phyloP scores from a whole-genome alignment of 176 grass and related monocot species.

The Musa schizocarpa region DNA sequence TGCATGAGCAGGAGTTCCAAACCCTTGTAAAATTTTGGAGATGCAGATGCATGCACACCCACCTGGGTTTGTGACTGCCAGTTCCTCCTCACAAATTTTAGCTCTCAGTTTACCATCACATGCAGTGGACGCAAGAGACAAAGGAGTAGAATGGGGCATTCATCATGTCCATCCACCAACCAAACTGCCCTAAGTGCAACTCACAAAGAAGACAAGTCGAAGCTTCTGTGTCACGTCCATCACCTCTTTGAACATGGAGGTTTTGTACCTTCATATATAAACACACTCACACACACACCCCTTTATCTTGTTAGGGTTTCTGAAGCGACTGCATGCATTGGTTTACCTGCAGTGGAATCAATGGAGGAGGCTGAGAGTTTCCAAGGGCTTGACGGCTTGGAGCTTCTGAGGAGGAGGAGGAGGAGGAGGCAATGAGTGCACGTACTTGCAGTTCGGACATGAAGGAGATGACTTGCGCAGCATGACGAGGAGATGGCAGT shows the following conservation, averaged over 20 bases:
- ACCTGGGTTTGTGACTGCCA: background rate
- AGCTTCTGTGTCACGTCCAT: too few relatives aligned
- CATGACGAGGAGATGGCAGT: conserved; percentile 88
- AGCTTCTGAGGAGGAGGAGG: conserved; percentile 28
- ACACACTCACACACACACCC: too few relatives aligned
- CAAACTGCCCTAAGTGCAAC: too few relatives aligned
- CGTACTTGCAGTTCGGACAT: conserved; percentile 91
- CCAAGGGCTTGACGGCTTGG: conserved; percentile 39
- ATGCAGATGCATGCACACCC: background rate
- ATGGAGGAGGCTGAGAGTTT: conserved; percentile 86
- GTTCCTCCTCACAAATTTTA: too few relatives aligned
- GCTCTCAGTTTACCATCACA: too few relatives aligned
- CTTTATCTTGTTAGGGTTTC: too few relatives aligned
- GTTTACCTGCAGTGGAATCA: conserved; percentile 8
- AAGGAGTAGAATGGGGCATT: too few relatives aligned
- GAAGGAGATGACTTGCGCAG: conserved; percentile 61
- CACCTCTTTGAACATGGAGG: too few relatives aligned
- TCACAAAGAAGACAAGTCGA: too few relatives aligned
- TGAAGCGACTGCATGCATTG: too few relatives aligned
- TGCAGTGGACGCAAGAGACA: background rate
- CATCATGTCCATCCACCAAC: too few relatives aligned
- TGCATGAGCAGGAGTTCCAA: conserved; percentile 22
- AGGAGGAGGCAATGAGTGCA: conserved; percentile 4
- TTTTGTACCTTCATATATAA: too few relatives aligned
- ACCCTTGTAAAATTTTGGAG: background rate